phyloP scores from a whole-genome alignment of 140 eudicot genomes.

The Flaveria floridana region DNA sequence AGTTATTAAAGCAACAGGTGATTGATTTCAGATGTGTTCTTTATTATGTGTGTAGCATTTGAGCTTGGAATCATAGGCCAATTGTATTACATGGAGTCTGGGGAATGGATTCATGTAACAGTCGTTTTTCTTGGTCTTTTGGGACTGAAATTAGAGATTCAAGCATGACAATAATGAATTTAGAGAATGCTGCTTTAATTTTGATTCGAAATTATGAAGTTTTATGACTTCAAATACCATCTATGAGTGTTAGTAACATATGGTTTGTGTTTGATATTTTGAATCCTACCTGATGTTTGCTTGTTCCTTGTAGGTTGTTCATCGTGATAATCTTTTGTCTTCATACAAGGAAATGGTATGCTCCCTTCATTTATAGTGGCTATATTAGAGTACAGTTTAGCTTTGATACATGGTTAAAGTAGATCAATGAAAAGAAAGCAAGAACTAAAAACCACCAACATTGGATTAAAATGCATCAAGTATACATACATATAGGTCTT shows the following conservation, averaged over 20 bases:
- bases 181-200: background rate
- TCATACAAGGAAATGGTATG: constrained; percentile 82
- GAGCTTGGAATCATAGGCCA: too few species aligned
- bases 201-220: background rate
- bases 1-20: constrained; percentile 84
- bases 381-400: background rate
- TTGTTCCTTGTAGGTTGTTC: constrained; percentile 50
- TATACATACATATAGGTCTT: background rate
- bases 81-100: too few species aligned
- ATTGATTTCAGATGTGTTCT: background rate
- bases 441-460: background rate
- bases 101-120: too few species aligned
- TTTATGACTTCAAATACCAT: background rate
- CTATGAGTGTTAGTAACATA: background rate
- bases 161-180: background rate
- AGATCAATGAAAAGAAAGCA: background rate
- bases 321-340: constrained; percentile 52
- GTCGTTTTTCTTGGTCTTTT: too few species aligned
- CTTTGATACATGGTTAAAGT: background rate
- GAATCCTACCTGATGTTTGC: background rate
- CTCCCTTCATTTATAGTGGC: background rate
- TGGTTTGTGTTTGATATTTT: background rate
- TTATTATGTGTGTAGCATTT: background rate
- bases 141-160: constrained; percentile 1
- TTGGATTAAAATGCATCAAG: constrained; percentile 3